Conservation (phyloP, 768 basidiomycete genomes). For the Mycena galopus region DNA sequence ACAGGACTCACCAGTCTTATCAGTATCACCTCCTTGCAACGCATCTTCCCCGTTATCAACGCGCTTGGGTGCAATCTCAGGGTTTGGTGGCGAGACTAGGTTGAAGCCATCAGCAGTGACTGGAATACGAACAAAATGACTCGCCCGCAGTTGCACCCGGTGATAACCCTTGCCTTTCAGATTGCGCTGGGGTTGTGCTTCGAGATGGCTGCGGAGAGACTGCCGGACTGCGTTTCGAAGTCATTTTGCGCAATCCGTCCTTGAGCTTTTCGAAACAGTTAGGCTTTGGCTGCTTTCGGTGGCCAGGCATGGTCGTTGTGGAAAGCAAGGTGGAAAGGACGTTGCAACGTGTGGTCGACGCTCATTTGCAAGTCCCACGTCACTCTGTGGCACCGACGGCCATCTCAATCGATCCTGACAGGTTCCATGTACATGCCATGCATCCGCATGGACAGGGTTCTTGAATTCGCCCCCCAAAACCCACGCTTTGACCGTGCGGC, state of each 20-base stretch:
- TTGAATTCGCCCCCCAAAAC: conserved; percentile 2
- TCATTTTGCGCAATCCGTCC: neutral
- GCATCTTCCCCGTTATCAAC: neutral
- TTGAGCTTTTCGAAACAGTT: neutral
- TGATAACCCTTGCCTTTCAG: neutral
- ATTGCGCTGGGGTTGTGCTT: neutral
- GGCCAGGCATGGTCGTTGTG: neutral
- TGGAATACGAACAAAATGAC: conserved; percentile 2
- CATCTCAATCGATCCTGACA: conserved; percentile 2
- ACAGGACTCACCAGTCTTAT: neutral
- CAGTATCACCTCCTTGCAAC: neutral
- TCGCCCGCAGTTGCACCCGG: neutral
- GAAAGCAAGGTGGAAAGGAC: neutral
- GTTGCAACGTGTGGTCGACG: neutral
- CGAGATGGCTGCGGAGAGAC: conserved; percentile 2
- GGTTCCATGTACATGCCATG: neutral
- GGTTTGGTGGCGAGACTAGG: neutral
- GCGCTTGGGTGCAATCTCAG: neutral
- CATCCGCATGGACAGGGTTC: neutral
- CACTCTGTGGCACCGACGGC: neutral
- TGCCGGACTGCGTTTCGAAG: neutral
- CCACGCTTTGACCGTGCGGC: neutral
- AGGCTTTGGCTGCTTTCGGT: neutral
- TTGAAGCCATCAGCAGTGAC: neutral
- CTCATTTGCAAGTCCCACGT: neutral